phyloP scores from a whole-genome alignment of 73 alveolate species.

The Paramecium sonneborni region DNA sequence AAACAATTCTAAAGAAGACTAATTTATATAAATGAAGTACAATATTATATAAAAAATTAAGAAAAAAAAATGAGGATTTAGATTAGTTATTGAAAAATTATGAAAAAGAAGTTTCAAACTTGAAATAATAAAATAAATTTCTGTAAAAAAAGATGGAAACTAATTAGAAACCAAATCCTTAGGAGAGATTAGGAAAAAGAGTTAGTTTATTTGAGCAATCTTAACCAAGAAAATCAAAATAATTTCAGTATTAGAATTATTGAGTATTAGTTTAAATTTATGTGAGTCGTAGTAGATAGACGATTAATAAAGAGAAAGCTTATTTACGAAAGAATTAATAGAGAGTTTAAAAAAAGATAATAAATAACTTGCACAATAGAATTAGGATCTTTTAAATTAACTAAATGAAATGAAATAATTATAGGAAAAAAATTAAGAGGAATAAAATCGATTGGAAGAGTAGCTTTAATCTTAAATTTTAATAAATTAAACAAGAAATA shows the following conservation, averaged over 20 bases:
- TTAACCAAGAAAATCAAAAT: constrained; percentile 22
- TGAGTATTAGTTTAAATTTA: constrained; percentile 21
- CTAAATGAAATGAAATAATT: neutral
- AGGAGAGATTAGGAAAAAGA: constrained; percentile 15
- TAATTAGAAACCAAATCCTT: neutral
- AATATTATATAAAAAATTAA: neutral
- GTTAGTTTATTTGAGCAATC: constrained; percentile 2
- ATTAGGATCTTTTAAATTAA: neutral
- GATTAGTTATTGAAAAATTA: neutral
- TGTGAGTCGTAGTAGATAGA: neutral
- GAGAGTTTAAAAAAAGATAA: neutral
- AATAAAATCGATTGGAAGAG: neutral
- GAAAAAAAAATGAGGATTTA: neutral
- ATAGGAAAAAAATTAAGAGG: neutral
- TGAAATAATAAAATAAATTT: neutral
- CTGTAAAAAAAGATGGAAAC: neutral
- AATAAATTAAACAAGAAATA: neutral
- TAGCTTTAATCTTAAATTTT: neutral
- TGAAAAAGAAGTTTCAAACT: neutral
- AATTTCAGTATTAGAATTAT: constrained; percentile 8
- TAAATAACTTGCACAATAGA: neutral
- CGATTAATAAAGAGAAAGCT: neutral
- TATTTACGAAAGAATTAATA: neutral
- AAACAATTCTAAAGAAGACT: neutral
- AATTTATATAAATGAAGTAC: neutral